Percentiles rank a stretch among this genome's conserved stretches.
Conservation (phyloP, 805 yeast species). For the Lachancea nothofagi region DNA sequence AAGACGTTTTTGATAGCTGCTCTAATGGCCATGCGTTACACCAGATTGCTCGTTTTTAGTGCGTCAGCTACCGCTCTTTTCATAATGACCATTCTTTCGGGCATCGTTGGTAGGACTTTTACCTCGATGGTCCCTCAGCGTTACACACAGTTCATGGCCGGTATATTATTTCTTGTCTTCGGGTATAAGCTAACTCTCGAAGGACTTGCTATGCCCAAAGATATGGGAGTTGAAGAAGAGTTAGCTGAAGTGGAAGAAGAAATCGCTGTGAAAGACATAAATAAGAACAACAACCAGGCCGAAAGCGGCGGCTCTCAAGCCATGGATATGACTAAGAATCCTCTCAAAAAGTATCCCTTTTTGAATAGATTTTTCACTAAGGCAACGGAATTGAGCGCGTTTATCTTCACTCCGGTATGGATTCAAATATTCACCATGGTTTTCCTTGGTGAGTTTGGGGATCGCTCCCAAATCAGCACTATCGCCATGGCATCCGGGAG, state of each 20-base stretch:
- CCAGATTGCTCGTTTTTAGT: conserved; percentile 76
- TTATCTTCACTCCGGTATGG: conserved; percentile 81
- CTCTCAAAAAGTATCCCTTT: conserved; percentile 11
- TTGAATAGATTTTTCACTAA: conserved; percentile 30
- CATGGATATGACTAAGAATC: conserved; percentile 8
- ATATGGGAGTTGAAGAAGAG: conserved; percentile 88
- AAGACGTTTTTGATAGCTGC: conserved; percentile 96
- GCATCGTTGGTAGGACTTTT: conserved; percentile 84
- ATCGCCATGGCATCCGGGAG: conserved; percentile 98
- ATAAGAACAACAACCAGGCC: conserved; percentile 44
- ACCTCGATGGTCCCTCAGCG: conserved; percentile 78
- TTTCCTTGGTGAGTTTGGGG: conserved; percentile 98
- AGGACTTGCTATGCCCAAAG: conserved; percentile 75
- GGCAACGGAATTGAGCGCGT: conserved; percentile 49
- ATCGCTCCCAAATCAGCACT: conserved; percentile 95
- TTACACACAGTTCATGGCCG: conserved; percentile 76
- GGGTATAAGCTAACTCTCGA: conserved; percentile 73
- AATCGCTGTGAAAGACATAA: conserved; percentile 58
- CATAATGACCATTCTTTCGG: conserved; percentile 88
- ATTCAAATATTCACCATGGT: conserved; percentile 94
- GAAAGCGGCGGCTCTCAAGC: conserved; percentile 47
- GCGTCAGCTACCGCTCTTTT: conserved; percentile 82
- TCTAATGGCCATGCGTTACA: conserved; percentile 93
- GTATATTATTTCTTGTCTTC: conserved; percentile 72
- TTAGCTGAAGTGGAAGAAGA: conserved; percentile 96